These are phyloP conservation scores for Aspergillus sergii DNA, from an alignment of 2,329 filamentous ascomycete genomes.

Conservation along the genomic window DNA sequence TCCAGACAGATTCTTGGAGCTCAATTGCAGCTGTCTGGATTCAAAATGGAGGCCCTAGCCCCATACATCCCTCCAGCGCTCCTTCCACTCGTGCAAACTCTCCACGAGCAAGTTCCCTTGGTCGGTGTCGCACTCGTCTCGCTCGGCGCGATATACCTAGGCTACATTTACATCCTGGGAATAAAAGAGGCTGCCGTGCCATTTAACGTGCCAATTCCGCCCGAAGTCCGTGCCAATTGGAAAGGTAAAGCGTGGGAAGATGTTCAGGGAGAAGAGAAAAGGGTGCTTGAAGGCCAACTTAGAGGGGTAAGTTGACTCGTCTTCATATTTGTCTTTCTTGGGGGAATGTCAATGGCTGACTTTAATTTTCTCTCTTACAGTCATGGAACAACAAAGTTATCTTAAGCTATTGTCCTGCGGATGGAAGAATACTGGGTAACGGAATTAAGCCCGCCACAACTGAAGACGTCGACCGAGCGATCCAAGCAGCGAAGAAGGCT, in stretches of 20 bases:
- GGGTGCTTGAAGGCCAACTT: conserved; percentile 41
- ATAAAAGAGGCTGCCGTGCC: conserved; percentile 37
- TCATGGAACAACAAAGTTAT: conserved; percentile 44
- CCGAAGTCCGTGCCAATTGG: conserved; percentile 36
- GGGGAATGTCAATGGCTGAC: neutral
- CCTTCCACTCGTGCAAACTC: conserved; percentile 21
- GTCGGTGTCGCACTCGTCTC: conserved; percentile 32
- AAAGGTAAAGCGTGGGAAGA: conserved; percentile 40
- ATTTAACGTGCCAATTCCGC: conserved; percentile 42
- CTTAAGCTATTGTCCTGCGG: conserved; percentile 71
- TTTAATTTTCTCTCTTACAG: conserved; percentile 25
- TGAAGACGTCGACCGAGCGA: conserved; percentile 75
- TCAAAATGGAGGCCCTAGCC: conserved; percentile 29
- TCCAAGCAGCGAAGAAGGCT: conserved; percentile 72
- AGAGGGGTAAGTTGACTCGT: conserved; percentile 36
- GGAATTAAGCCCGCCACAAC: conserved; percentile 69
- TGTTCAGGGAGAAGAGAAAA: conserved; percentile 34
- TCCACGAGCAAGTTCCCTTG: conserved; percentile 24
- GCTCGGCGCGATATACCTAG: conserved; percentile 33
- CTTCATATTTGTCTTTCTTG: neutral
- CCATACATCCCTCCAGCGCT: conserved; percentile 26
- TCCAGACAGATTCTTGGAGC: conserved; percentile 11
- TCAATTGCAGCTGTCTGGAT: conserved; percentile 18
- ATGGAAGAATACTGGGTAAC: conserved; percentile 75
- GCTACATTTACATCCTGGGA: conserved; percentile 33